Base-by-base conservation (phyloP, 1,284 basidiomycete genomes). In the Cutaneotrichosporon dermatis region DNA sequence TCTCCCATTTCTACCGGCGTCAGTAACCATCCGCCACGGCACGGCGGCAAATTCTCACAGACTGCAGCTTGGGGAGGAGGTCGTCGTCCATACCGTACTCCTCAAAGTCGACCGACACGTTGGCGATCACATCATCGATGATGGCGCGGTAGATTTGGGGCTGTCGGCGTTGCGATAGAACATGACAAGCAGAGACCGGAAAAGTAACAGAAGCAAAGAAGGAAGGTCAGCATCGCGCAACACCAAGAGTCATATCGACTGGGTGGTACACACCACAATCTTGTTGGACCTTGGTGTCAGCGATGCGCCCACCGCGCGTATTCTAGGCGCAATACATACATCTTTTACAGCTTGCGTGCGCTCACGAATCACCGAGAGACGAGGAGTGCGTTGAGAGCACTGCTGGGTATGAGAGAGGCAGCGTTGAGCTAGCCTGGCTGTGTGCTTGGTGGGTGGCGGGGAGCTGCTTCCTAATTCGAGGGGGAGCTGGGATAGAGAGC, bases 21-120 rank as follows among this genome's bases (percentile, higher is more conserved):
- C 55, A 71, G 66, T 54, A 40, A 35, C 41, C 25, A 11, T 11
- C 34, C 13, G 13, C 9, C 13, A 6, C 35, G 15, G 42, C 15
- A 33, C 5, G 16, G 6, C 16, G 25, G n/a, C 6, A 15, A 70
- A 5, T 5, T 71, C 89, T 82, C 80, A 94, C 92, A 65, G 85
- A 83, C 79, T 95, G 91, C 58, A 99, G 81, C 60, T 91, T 88
- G 68, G 87, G 86, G 56, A 98, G 81, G 57, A 98, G 88, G 41
- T 93, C 90, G 76, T 97, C 92, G 73, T 88, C 84, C 66, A 99
- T 90, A 57, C 94, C 95, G 76, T 91, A 94, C 77, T 96, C 93
- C 75, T 98, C 94, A 80, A 98, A 99, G 79, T 98, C 95, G 76
- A 86, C 82, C 78, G 90, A 90, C 79, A 95, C 90, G 69, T 84